Conservation (phyloP, 441 rosid genomes). For the Biscutella laevigata region DNA sequence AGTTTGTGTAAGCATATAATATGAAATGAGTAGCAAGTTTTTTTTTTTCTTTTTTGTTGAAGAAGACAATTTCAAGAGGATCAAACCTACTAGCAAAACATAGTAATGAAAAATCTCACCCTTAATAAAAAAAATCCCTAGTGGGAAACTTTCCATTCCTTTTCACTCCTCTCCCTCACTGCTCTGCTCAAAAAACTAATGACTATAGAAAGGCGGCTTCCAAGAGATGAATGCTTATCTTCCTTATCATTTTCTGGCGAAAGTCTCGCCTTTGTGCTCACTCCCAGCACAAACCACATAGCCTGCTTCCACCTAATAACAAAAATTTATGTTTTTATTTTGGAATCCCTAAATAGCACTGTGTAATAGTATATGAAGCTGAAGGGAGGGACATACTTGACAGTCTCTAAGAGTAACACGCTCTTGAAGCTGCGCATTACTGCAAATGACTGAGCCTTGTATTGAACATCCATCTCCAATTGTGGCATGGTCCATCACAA, state of each 20-base stretch:
- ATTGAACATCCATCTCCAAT: conserved; percentile 86
- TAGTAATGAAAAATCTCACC: not conserved
- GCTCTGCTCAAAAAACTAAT: not conserved
- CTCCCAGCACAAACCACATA: conserved; percentile 59
- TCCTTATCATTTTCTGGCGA: conserved; percentile 54
- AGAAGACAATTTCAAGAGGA: not conserved
- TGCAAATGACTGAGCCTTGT: conserved; percentile 84
- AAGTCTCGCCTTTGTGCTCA: conserved; percentile 76
- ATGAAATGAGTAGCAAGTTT: not conserved
- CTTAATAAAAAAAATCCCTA: conserved; percentile 5
- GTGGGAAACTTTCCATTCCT: not conserved
- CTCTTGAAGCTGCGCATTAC: conserved; percentile 87
- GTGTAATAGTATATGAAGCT: not conserved
- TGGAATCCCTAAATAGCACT: not conserved
- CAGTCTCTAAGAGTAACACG: conserved; percentile 75
- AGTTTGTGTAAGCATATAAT: not conserved
- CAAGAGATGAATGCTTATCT: no score
- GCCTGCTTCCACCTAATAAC: conserved; percentile 67
- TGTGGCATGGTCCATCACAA: conserved; percentile 78
- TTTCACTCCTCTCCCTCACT: not conserved
- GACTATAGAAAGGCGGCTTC: not conserved
- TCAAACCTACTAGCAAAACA: conserved; percentile 4
- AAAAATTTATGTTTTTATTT: not conserved
- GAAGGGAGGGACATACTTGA: conserved; percentile 38
- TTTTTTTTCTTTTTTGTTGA: no score